Evolutionary conservation across 371 early-diverging fungal species (phyloP).

Genomic region (Mortierella sp.): DNA sequence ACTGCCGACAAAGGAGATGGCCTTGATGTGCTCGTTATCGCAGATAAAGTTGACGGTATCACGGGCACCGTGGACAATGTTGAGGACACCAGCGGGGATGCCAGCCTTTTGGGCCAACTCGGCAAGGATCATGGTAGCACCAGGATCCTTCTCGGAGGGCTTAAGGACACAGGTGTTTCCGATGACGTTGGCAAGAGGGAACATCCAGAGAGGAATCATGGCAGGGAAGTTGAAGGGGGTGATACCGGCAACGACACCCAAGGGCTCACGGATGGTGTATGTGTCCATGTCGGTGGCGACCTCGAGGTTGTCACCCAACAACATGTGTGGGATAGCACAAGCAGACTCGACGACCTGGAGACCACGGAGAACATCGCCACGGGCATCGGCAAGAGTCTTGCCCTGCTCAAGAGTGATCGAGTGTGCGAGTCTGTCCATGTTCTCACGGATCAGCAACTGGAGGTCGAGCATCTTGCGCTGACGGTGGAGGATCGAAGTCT

Average conservation of each 20-base stretch:
- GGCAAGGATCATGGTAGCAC: conserved; percentile 94
- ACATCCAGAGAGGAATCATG: conserved; percentile 97
- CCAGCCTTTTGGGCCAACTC: conserved; percentile 92
- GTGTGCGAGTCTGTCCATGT: conserved; percentile 86
- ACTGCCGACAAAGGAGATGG: conserved; percentile 96
- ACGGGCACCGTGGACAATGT: conserved; percentile 91
- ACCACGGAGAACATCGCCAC: conserved; percentile 91
- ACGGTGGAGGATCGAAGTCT: conserved; percentile 85
- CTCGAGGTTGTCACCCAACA: conserved; percentile 88
- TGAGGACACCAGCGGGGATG: conserved; percentile 93
- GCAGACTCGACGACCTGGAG: conserved; percentile 94
- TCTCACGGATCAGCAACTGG: conserved; percentile 85
- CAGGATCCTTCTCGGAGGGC: conserved; percentile 96
- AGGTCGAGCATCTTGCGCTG: conserved; percentile 94
- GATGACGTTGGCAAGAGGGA: conserved; percentile 92
- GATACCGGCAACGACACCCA: conserved; percentile 97
- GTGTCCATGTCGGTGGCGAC: conserved; percentile 97
- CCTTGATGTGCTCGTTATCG: conserved; percentile 87
- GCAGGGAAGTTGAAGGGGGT: conserved; percentile 98
- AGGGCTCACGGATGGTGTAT: conserved; percentile 92
- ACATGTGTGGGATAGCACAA: conserved; percentile 77
- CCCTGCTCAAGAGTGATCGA: conserved; percentile 95
- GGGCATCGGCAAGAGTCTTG: conserved; percentile 94
- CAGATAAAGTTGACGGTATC: conserved; percentile 95
- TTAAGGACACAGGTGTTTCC: conserved; percentile 93